A percentile compares a stretch with the other conserved stretches of the same genome.
phyloP scores from a whole-genome alignment of 176 grass and related monocot species.

The Triticum dicoccoides region DNA sequence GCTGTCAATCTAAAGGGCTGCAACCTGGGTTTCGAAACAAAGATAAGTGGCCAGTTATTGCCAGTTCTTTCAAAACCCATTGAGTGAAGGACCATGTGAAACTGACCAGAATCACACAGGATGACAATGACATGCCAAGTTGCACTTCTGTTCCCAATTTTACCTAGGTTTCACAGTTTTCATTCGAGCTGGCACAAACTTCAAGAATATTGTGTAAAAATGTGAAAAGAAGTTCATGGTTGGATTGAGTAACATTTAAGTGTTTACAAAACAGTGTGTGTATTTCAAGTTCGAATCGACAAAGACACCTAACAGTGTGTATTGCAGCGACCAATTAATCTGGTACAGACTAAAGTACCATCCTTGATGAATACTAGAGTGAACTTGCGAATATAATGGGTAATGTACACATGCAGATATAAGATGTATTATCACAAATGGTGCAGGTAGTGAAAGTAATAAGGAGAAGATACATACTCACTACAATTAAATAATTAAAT shows the following conservation, averaged over 20 bases:
- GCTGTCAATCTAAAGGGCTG: background rate
- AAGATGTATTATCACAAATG: background rate
- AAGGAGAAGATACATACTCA: background rate
- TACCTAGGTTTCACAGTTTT: background rate
- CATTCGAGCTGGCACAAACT: background rate
- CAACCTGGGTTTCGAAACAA: background rate
- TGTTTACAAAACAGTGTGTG: background rate
- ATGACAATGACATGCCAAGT: background rate
- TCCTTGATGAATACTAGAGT: background rate
- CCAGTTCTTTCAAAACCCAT: background rate
- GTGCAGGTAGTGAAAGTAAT: background rate
- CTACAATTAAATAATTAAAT: background rate
- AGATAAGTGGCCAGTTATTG: conserved; percentile 2
- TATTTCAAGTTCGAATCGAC: background rate
- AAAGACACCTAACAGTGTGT: background rate
- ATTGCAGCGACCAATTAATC: background rate
- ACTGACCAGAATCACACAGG: background rate
- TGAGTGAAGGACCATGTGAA: conserved; percentile 1
- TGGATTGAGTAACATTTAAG: background rate
- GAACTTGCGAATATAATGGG: background rate
- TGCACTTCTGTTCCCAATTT: background rate
- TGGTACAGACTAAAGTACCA: background rate
- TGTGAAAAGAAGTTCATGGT: background rate
- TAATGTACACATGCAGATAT: background rate
- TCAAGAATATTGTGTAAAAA: background rate